phyloP scores from a whole-genome alignment of 768 basidiomycete species.

The Hortiboletus flavorubellus region DNA sequence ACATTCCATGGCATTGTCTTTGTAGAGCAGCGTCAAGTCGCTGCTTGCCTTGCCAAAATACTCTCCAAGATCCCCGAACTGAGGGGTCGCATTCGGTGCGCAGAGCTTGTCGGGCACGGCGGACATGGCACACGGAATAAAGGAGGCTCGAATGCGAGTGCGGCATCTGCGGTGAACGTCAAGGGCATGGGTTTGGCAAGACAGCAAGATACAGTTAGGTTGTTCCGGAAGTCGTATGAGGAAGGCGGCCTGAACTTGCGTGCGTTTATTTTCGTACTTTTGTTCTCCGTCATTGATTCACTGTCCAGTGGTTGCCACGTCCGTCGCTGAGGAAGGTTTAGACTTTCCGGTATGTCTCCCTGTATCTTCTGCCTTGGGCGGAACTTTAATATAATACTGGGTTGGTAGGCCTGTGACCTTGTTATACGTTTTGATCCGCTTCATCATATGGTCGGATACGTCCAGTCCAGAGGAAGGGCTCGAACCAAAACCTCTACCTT shows the following conservation, averaged over 20 bases:
- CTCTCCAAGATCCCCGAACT: conserved; percentile 60
- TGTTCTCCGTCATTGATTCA: neutral
- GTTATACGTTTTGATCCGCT: conserved; percentile 83
- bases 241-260: conserved; percentile 63
- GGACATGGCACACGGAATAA: conserved; percentile 27
- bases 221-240: conserved; percentile 67
- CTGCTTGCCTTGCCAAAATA: conserved; percentile 62
- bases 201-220: conserved; percentile 57
- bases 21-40: conserved; percentile 81
- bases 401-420: conserved; percentile 76
- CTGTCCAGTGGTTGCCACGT: conserved; percentile 68
- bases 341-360: conserved; percentile 68
- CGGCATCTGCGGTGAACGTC: conserved; percentile 34
- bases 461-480: conserved; percentile 87
- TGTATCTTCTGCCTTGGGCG: neutral
- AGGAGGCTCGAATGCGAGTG: conserved; percentile 12
- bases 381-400: conserved; percentile 4
- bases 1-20: conserved; percentile 84
- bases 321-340: conserved; percentile 89
- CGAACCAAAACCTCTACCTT: conserved; percentile 74
- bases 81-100: conserved; percentile 53
- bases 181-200: conserved; percentile 50
- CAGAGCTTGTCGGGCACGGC: conserved; percentile 69
- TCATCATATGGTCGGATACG: conserved; percentile 81
- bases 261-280: conserved; percentile 35